phyloP scores from a whole-genome alignment of 805 yeast species.

The Wickerhamiella alocasiicola region DNA sequence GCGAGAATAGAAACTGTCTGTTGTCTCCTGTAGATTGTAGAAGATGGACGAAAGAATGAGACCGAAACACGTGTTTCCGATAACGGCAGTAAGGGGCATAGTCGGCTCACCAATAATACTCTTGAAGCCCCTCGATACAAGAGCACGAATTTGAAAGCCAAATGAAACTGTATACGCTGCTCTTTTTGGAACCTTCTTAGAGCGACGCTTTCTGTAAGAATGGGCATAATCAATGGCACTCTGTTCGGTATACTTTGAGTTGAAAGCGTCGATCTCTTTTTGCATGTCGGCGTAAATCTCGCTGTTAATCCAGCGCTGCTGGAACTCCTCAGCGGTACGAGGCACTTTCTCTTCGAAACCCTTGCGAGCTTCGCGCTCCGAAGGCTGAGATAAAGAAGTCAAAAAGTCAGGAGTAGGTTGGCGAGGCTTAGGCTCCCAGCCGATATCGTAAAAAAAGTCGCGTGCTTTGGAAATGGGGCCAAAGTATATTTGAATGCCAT shows the following conservation, averaged over 20 bases:
- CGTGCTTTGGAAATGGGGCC: slow-evolving; percentile 48
- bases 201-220: slow-evolving; percentile 31
- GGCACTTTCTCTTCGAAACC: slow-evolving; percentile 48
- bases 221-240: slow-evolving; percentile 30
- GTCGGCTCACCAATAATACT: slow-evolving; percentile 45
- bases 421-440: slow-evolving; percentile 49
- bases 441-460: slow-evolving; percentile 49
- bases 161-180: slow-evolving; percentile 38
- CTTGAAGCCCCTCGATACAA: slow-evolving; percentile 41
- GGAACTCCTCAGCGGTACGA: slow-evolving; percentile 49
- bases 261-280: slow-evolving; percentile 36
- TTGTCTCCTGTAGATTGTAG: slow-evolving; percentile 38
- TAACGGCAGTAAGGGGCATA: slow-evolving; percentile 34
- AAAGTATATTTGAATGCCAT: slow-evolving; percentile 49
- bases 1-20: slow-evolving; percentile 49
- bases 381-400: slow-evolving; percentile 57
- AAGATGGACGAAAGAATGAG: slow-evolving; percentile 52
- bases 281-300: slow-evolving; percentile 33
- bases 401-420: slow-evolving; percentile 62
- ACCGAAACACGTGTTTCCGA: slow-evolving; percentile 43
- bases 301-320: slow-evolving; percentile 43
- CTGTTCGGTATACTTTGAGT: slow-evolving; percentile 22
- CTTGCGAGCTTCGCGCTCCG: slow-evolving; percentile 38
- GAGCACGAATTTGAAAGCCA: slow-evolving; percentile 37
- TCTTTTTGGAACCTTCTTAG: slow-evolving; percentile 28